These are phyloP conservation scores for Eremomyces bilateralis DNA, from an alignment of 495 filamentous ascomycete species.

Conservation along the genomic window DNA sequence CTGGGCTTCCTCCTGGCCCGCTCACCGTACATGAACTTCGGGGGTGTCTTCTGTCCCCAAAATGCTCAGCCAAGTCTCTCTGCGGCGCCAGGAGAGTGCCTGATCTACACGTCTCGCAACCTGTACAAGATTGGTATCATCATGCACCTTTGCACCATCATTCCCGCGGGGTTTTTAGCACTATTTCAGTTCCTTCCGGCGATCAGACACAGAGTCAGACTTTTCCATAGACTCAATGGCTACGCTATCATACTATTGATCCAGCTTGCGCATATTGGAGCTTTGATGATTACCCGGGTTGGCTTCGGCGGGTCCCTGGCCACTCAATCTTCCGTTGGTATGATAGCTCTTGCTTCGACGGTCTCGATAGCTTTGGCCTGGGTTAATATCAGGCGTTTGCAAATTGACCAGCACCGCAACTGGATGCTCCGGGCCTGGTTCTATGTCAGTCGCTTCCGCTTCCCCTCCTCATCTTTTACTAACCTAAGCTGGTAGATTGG, in stretches of 20 bases:
- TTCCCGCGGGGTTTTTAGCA: constrained; percentile 26
- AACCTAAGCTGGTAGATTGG: too few species aligned
- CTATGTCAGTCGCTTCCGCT: too few species aligned
- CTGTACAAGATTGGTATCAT: constrained; percentile 24
- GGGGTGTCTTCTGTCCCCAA: background rate
- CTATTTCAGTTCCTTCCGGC: constrained; percentile 27
- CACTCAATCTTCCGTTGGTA: constrained; percentile 19
- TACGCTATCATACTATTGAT: constrained; percentile 24
- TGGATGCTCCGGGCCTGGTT: constrained; percentile 33
- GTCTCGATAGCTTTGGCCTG: constrained; percentile 19
- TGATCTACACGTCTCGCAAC: constrained; percentile 21
- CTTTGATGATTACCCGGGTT: constrained; percentile 23
- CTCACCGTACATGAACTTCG: background rate
- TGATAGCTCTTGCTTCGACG: constrained; percentile 20
- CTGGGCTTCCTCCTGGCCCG: background rate
- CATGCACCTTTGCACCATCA: constrained; percentile 23
- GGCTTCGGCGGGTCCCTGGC: constrained; percentile 25
- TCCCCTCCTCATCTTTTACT: too few species aligned
- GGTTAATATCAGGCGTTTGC: constrained; percentile 28
- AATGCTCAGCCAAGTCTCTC: too few species aligned
- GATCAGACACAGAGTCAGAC: constrained; percentile 23
- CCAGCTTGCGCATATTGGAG: constrained; percentile 17
- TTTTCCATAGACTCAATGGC: constrained; percentile 32
- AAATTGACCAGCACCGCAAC: constrained; percentile 32
- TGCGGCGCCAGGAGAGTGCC: constrained; percentile 27